Base-by-base conservation (phyloP, 2,329 filamentous ascomycete genomes). In the Cadophora malorum region DNA sequence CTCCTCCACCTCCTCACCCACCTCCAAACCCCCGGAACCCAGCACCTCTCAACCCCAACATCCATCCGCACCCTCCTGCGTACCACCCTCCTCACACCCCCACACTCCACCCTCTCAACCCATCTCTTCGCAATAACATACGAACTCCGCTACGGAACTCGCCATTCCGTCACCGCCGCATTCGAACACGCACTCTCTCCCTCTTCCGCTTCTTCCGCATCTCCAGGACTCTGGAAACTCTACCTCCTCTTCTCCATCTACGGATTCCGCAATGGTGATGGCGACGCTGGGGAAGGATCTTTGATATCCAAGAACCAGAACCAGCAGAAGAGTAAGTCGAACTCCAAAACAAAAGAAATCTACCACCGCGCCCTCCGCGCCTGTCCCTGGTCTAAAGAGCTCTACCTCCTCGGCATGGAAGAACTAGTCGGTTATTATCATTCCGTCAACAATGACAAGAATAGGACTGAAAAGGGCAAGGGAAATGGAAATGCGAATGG, bases 1-100 rank as follows among this genome's bases (percentile, higher is more conserved):
- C 90, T 97, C 69, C 83, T 96, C 0, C 83, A 86, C 0, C 80
- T 96, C 0, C 91, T 91, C 71, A 85, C 89, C n/a, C 91, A 90
- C 83, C 89, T 92, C 70, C 90, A 95, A 76, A 83, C 88, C 1
- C 87, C 45, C 19, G 45, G 45, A 45, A 90, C 35, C 8, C 35
- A 38, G 12, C 35, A 38, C 35, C 35, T 8, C 87, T 93, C 53
- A 86, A 90, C 28, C 85, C 96, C 64, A 87, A 93, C 69, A 92
- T 96, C 73, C 90, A 87, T 96, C 23, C 88, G 91, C n/a, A 83
- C 85, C 6, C 79, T 92, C 9, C 81, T 94, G 12, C 79, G 84
- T 23, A 77, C 80, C 31, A 77, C 74, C 8, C 73, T 80, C 2
- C 73, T 81, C 7, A 74, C 75, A 8, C 71, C 74, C 49, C 74